phyloP scores from a whole-genome alignment of 768 basidiomycete genomes.

The Hydnomerulius pinastri region DNA sequence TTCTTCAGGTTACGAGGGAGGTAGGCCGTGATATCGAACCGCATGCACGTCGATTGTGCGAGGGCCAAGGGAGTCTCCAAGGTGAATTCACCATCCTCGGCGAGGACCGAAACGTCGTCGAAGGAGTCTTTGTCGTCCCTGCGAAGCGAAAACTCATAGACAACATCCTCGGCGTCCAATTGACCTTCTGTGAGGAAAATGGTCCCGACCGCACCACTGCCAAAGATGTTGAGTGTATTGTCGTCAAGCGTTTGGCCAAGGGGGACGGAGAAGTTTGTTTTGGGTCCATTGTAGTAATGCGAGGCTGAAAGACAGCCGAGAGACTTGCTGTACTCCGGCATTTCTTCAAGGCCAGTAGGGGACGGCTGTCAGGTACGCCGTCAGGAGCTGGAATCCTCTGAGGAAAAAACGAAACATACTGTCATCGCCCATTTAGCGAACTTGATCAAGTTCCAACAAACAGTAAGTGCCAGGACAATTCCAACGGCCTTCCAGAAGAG shows the following conservation, averaged over 20 bases:
- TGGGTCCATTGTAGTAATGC: constrained; percentile 44
- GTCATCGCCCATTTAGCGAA: too few relatives aligned
- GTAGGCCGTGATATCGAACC: constrained; percentile 54
- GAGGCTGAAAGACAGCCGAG: neutral
- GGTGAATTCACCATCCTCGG: neutral
- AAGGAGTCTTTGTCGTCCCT: constrained; percentile 35
- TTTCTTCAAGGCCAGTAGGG: constrained; percentile 54
- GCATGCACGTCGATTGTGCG: constrained; percentile 43
- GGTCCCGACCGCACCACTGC: constrained; percentile 41
- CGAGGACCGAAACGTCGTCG: constrained; percentile 34
- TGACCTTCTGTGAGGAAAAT: constrained; percentile 48
- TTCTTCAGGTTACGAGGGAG: constrained; percentile 34
- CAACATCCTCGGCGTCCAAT: constrained; percentile 41
- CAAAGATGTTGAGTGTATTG: neutral
- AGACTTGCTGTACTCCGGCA: constrained; percentile 59
- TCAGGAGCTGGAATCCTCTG: too few relatives aligned
- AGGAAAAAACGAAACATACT: too few relatives aligned
- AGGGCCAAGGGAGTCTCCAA: constrained; percentile 30
- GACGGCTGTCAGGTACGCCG: constrained; percentile 39
- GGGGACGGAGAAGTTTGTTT: constrained; percentile 49
- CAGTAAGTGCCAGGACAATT: too few relatives aligned
- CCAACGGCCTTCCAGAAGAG: neutral
- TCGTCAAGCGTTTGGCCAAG: constrained; percentile 43
- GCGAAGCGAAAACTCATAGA: constrained; percentile 51
- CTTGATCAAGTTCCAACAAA: too few relatives aligned